Conservation (phyloP, 805 yeast species). For the Kuraishia hungarica region DNA sequence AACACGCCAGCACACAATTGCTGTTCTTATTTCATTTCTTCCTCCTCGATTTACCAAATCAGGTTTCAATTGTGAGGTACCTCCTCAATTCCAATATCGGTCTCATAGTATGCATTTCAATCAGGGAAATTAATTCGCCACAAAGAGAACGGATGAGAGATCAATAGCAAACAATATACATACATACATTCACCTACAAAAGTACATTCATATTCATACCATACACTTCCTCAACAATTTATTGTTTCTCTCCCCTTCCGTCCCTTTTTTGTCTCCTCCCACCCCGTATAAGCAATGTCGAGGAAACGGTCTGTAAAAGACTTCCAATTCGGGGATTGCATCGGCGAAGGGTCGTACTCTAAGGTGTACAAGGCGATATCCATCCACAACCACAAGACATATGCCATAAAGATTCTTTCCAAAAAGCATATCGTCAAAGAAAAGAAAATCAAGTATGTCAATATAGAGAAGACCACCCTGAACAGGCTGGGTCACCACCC, state of each 20-base stretch:
- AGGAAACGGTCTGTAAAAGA: slow-evolving; percentile 62
- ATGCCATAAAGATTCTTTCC: slow-evolving; percentile 86
- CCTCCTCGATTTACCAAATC: background rate
- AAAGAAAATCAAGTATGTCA: slow-evolving; percentile 90
- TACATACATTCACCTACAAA: too few relatives aligned
- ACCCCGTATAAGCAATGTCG: slow-evolving; percentile 15
- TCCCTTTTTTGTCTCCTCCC: background rate
- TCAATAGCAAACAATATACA: background rate
- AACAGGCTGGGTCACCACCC: slow-evolving; percentile 89
- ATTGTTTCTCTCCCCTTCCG: background rate
- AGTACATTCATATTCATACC: background rate
- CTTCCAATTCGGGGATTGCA: slow-evolving; percentile 77
- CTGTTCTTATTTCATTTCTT: too few relatives aligned
- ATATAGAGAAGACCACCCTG: slow-evolving; percentile 86
- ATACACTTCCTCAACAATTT: too few relatives aligned
- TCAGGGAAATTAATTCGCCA: background rate
- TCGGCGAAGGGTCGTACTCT: slow-evolving; percentile 96
- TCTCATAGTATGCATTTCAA: background rate
- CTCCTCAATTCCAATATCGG: background rate
- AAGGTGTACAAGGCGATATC: slow-evolving; percentile 87
- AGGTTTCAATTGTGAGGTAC: too few relatives aligned
- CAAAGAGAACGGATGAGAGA: background rate
- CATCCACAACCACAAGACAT: slow-evolving; percentile 60
- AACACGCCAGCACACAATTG: too few relatives aligned
- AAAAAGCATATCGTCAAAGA: slow-evolving; percentile 92